Percentiles rank a stretch among this genome's conserved stretches.
phyloP scores from a whole-genome alignment of 1,139 yeast species.

The Lizanozyma gosingica region DNA sequence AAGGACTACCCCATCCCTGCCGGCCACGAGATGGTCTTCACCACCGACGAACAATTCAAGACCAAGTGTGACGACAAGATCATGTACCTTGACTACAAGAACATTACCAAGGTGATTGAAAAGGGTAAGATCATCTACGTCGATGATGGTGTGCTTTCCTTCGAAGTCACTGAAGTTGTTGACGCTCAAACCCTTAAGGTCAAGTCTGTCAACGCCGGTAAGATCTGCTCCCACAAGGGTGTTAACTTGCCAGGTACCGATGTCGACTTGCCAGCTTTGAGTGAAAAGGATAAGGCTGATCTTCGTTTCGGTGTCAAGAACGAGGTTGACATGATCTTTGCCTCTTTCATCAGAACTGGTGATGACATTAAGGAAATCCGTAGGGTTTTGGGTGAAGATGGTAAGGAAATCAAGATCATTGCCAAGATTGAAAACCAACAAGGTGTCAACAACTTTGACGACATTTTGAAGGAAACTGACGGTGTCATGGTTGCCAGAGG shows the following conservation, averaged over 20 bases:
- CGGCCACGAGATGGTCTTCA: conserved; percentile 84
- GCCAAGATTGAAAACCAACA: conserved; percentile 98
- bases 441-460: conserved; percentile 99
- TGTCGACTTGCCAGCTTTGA: conserved; percentile 95
- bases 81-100: conserved; percentile 90
- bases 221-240: conserved; percentile 95
- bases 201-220: conserved; percentile 87
- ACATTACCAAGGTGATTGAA: conserved; percentile 88
- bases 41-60: conserved; percentile 80
- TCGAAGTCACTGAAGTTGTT: conserved; percentile 76
- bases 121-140: conserved; percentile 84
- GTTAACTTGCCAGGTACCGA: conserved; percentile 98
- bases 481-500: conserved; percentile 99
- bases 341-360: conserved; percentile 95
- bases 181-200: conserved; percentile 80
- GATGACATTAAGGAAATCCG: conserved; percentile 85
- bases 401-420: conserved; percentile 90
- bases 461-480: conserved; percentile 85
- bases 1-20: conserved; percentile 76
- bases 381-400: conserved; percentile 92
- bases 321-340: conserved; percentile 96
- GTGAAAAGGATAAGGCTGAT: conserved; percentile 92
- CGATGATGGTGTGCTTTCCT: conserved; percentile 96
- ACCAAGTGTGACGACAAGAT: conserved; percentile 63
- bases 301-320: conserved; percentile 92